Percentiles rank a stretch among this genome's conserved stretches.
phyloP scores from a whole-genome alignment of 2,329 filamentous ascomycete species.

The Trichoderma atroviride region DNA sequence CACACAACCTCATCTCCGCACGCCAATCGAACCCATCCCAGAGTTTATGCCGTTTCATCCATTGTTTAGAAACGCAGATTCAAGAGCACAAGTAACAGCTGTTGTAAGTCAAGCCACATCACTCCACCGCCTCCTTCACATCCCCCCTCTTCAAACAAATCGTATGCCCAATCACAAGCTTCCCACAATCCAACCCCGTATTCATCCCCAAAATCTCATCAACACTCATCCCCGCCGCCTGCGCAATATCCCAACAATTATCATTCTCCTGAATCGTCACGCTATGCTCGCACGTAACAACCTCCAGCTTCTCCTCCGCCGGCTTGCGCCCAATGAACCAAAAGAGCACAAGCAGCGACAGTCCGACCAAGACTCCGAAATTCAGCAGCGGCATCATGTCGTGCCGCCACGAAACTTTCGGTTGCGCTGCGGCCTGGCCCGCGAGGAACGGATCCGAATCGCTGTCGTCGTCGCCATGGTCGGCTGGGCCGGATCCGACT shows the following conservation, averaged over 20 bases:
- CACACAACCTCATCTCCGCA: neutral
- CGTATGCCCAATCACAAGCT: neutral
- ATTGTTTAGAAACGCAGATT: neutral
- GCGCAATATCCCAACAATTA: slow-evolving; percentile 51
- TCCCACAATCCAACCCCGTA: neutral
- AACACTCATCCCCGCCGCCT: neutral
- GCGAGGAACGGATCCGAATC: slow-evolving; percentile 40
- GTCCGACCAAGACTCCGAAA: slow-evolving; percentile 57
- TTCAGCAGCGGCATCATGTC: slow-evolving; percentile 60
- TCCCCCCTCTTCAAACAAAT: neutral
- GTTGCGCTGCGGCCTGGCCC: slow-evolving; percentile 30
- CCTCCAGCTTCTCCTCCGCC: slow-evolving; percentile 20
- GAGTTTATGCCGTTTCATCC: neutral
- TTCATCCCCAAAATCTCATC: neutral
- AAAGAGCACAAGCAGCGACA: slow-evolving; percentile 54
- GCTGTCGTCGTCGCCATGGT: slow-evolving; percentile 31
- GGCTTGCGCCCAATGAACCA: slow-evolving; percentile 49
- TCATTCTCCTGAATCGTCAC: slow-evolving; percentile 51
- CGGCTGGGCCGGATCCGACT: slow-evolving; percentile 38
- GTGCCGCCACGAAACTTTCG: slow-evolving; percentile 51
- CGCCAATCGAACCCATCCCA: neutral
- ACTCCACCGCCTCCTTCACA: neutral
- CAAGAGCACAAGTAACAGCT: neutral
- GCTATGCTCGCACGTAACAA: slow-evolving; percentile 38
- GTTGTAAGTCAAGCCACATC: neutral